Percentiles rank a stretch among this genome's conserved stretches.
phyloP scores from a whole-genome alignment of 345 rosid genomes.

The Kandelia obovata region DNA sequence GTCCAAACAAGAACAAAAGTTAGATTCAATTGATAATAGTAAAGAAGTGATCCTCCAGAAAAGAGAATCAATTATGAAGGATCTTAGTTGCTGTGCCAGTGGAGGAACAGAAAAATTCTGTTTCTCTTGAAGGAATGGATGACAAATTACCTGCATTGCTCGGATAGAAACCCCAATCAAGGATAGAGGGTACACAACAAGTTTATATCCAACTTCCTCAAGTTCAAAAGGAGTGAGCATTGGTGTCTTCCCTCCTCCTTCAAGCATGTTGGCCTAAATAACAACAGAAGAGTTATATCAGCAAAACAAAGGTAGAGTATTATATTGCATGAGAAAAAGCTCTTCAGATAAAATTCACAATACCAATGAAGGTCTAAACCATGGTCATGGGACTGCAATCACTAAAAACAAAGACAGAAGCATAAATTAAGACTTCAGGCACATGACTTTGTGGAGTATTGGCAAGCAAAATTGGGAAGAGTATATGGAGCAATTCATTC shows the following conservation, averaged over 20 bases:
- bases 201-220: conserved; percentile 79
- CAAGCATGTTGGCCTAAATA: conserved; percentile 76
- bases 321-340: background rate
- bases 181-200: conserved; percentile 79
- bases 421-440: background rate
- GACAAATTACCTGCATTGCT: conserved; percentile 76
- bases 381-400: background rate
- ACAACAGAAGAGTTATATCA: conserved; percentile 18
- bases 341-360: background rate
- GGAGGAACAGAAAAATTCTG: no score
- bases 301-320: conserved; percentile 1
- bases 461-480: background rate
- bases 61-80: background rate
- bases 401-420: background rate
- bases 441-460: background rate
- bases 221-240: conserved; percentile 70
- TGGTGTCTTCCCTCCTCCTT: conserved; percentile 87
- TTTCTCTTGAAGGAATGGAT: background rate
- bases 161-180: conserved; percentile 78
- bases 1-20: background rate
- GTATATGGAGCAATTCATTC: background rate
- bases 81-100: no score
- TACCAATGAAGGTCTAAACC: background rate
- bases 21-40: background rate
- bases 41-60: background rate